phyloP scores from a whole-genome alignment of 345 rosid species.

The Hevea brasiliensis region DNA sequence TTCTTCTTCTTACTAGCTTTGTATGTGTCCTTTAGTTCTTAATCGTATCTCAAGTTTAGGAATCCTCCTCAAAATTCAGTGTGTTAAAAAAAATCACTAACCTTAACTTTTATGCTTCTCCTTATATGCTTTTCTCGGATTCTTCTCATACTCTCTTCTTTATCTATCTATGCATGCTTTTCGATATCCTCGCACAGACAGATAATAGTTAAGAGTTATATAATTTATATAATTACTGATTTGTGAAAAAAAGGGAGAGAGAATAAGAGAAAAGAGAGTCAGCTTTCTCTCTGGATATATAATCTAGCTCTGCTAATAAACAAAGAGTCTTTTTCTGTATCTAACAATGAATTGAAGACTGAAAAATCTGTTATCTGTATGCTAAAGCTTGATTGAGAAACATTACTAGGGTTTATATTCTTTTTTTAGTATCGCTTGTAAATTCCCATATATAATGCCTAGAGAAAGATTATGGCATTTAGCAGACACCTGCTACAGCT shows the following conservation, averaged over 20 bases:
- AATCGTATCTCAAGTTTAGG: constrained; percentile 51
- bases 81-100: constrained; percentile 14
- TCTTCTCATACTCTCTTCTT: constrained; percentile 49
- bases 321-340: too few relatives aligned
- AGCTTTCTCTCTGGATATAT: constrained; percentile 42
- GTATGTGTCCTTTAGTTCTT: constrained; percentile 63
- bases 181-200: constrained; percentile 19
- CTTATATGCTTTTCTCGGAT: constrained; percentile 49
- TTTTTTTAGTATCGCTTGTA: not conserved
- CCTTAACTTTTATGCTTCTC: constrained; percentile 49
- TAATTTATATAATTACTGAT: not conserved
- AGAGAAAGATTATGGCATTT: not conserved
- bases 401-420: not conserved
- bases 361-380: constrained; percentile 28
- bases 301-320: constrained; percentile 1
- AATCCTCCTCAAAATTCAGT: constrained; percentile 58
- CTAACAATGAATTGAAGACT: constrained; percentile 9
- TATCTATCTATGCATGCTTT: constrained; percentile 28
- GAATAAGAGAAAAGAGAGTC: constrained; percentile 27
- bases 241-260: not conserved
- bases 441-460: not conserved
- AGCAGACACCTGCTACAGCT: constrained; percentile 7
- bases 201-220: not conserved
- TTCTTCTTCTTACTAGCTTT: not conserved
- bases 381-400: constrained; percentile 8